These are phyloP conservation scores for Saccharomycopsis babjevae DNA, from an alignment of 805 yeast species.

Conservation along the genomic window DNA sequence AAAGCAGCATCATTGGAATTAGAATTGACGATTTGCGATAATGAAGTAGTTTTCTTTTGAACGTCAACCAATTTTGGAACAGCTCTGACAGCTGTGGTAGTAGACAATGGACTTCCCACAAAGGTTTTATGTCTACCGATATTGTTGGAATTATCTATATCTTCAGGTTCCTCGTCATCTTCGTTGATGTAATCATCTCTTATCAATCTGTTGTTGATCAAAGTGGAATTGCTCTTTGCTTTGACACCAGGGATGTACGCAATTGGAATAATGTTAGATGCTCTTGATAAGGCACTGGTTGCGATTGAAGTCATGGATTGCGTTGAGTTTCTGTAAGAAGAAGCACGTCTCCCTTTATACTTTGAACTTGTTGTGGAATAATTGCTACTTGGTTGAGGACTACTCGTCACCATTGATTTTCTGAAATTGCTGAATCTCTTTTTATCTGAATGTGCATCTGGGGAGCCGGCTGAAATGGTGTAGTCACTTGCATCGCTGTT, in stretches of 20 bases:
- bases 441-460: background rate
- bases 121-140: conserved; percentile 27
- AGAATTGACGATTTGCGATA: background rate
- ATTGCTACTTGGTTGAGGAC: conserved; percentile 7
- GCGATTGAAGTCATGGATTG: conserved; percentile 29
- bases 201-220: conserved; percentile 18
- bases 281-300: conserved; percentile 61
- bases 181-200: conserved; percentile 25
- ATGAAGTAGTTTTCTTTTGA: background rate
- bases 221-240: conserved; percentile 36
- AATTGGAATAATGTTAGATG: conserved; percentile 81
- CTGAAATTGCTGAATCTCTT: background rate
- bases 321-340: conserved; percentile 7
- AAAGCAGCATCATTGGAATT: background rate
- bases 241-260: conserved; percentile 94
- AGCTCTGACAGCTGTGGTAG: conserved; percentile 68
- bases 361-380: background rate
- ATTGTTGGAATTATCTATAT: background rate
- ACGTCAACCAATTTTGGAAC: conserved; percentile 61
- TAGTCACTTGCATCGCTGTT: background rate
- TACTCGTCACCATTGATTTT: conserved; percentile 1
- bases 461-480: background rate
- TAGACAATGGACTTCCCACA: conserved; percentile 30
- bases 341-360: conserved; percentile 1
- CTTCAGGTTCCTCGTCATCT: conserved; percentile 26